Conservation (phyloP, 352 stramenopile species). For the Pythium coloratum region DNA sequence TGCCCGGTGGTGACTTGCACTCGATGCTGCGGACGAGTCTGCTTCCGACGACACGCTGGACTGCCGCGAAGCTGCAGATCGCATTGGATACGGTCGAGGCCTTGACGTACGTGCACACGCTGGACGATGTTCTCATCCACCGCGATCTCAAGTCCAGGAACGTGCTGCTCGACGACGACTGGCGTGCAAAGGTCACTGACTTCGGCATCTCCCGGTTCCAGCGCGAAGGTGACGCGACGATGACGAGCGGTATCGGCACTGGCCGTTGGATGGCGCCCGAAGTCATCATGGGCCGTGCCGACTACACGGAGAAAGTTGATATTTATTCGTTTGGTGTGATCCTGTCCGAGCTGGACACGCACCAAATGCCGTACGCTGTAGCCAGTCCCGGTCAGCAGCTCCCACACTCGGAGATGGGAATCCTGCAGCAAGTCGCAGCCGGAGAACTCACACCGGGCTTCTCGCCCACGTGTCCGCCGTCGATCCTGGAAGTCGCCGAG, state of each 20-base stretch:
- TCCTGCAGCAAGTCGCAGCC: slow-evolving; percentile 25
- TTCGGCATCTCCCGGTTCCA: slow-evolving; percentile 35
- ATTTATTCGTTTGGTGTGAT: slow-evolving; percentile 43
- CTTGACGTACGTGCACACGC: slow-evolving; percentile 33
- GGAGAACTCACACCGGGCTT: slow-evolving; percentile 28
- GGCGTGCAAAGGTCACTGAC: slow-evolving; percentile 36
- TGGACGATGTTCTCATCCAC: slow-evolving; percentile 33
- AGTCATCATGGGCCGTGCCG: slow-evolving; percentile 29
- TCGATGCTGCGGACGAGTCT: slow-evolving; percentile 28
- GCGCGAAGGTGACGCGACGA: slow-evolving; percentile 26
- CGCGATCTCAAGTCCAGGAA: slow-evolving; percentile 41
- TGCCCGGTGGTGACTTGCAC: slow-evolving; percentile 35
- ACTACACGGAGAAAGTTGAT: slow-evolving; percentile 35
- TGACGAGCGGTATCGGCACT: slow-evolving; percentile 33
- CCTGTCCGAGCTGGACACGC: slow-evolving; percentile 27
- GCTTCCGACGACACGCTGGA: slow-evolving; percentile 23
- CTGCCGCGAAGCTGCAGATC: slow-evolving; percentile 31
- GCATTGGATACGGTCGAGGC: slow-evolving; percentile 35
- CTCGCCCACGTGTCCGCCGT: slow-evolving; percentile 19
- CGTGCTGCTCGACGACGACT: slow-evolving; percentile 33
- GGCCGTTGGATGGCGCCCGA: slow-evolving; percentile 41
- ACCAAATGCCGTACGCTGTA: slow-evolving; percentile 20
- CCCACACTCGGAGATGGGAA: slow-evolving; percentile 20
- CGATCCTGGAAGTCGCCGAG: slow-evolving; percentile 24
- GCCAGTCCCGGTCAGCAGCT: background rate